These are phyloP conservation scores for Fraxinus velutina DNA, from an alignment of 305 asterid species.

Conservation along the genomic window DNA sequence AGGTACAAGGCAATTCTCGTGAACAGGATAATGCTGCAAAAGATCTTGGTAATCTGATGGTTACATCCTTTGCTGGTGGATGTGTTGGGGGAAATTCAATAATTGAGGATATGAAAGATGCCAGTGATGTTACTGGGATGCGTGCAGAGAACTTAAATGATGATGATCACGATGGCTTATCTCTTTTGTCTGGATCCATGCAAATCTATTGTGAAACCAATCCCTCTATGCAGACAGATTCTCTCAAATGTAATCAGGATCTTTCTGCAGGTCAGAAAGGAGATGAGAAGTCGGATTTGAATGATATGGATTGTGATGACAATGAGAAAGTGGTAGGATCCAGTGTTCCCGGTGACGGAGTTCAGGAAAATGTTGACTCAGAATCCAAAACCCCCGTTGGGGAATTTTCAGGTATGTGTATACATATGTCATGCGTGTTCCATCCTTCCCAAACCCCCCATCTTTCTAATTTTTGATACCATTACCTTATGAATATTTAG, in stretches of 20 bases:
- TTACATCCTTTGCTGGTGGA: conserved; percentile 29
- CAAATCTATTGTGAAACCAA: conserved; percentile 29
- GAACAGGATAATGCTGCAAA: conserved; percentile 35
- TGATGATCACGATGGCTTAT: conserved; percentile 30
- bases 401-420: conserved; percentile 42
- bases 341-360: conserved; percentile 32
- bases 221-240: conserved; percentile 33
- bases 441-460: background rate
- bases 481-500: background rate
- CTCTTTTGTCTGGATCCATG: conserved; percentile 37
- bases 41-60: conserved; percentile 23
- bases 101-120: conserved; percentile 22
- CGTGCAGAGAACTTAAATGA: conserved; percentile 30
- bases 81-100: conserved; percentile 21
- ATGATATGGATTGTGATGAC: conserved; percentile 34
- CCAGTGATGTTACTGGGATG: conserved; percentile 27
- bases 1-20: conserved; percentile 23
- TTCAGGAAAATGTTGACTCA: conserved; percentile 34
- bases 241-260: conserved; percentile 29
- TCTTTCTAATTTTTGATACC: conserved; percentile 3
- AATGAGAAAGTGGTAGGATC: conserved; percentile 31
- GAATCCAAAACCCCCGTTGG: conserved; percentile 31
- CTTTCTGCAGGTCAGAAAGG: conserved; percentile 30
- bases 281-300: conserved; percentile 30
- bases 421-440: background rate